A percentile compares a stretch with the other conserved stretches of the same genome.
Conservation (phyloP, 2,329 filamentous ascomycete species). For the Teratosphaeria nubilosa region DNA sequence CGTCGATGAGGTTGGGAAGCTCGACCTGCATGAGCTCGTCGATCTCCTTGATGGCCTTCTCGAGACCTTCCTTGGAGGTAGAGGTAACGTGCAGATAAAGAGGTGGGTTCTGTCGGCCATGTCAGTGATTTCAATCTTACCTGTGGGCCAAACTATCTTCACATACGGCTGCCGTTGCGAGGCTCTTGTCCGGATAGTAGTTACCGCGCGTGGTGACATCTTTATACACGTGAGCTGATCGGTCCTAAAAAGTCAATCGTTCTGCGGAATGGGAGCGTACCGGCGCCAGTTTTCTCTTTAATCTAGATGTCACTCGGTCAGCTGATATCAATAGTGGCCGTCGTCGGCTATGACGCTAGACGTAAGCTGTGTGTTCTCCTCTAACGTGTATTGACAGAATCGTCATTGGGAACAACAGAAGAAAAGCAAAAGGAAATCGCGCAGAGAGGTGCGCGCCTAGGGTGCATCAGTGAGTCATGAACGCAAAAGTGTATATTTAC, state of each 20-base stretch:
- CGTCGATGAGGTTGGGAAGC: constrained; percentile 87
- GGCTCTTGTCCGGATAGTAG: constrained; percentile 94
- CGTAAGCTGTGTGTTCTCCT: constrained; percentile 37
- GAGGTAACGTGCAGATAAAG: constrained; percentile 93
- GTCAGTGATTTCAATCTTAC: neutral
- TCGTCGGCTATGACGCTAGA: constrained; percentile 24
- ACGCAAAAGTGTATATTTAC: constrained; percentile 64
- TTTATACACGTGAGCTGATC: constrained; percentile 57
- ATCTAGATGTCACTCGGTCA: constrained; percentile 97
- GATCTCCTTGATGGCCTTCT: constrained; percentile 77
- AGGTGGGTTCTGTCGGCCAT: constrained; percentile 47
- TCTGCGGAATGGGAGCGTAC: constrained; percentile 60
- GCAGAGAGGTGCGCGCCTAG: constrained; percentile 23
- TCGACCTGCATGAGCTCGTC: constrained; percentile 95
- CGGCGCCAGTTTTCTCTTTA: constrained; percentile 98
- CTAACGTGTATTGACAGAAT: constrained; percentile 24
- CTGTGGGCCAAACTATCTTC: neutral
- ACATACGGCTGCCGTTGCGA: constrained; percentile 86
- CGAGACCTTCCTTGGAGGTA: constrained; percentile 81
- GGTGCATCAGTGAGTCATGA: constrained; percentile 49
- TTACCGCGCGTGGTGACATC: constrained; percentile 97
- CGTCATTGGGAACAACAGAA: constrained; percentile 6
- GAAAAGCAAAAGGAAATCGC: constrained; percentile 11
- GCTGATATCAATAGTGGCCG: constrained; percentile 71
- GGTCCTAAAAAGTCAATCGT: constrained; percentile 30